Evolutionary conservation across 306 rosid species (phyloP), one percentile per base, ranked within the genome.

Genomic region (Castanospermum australe): DNA sequence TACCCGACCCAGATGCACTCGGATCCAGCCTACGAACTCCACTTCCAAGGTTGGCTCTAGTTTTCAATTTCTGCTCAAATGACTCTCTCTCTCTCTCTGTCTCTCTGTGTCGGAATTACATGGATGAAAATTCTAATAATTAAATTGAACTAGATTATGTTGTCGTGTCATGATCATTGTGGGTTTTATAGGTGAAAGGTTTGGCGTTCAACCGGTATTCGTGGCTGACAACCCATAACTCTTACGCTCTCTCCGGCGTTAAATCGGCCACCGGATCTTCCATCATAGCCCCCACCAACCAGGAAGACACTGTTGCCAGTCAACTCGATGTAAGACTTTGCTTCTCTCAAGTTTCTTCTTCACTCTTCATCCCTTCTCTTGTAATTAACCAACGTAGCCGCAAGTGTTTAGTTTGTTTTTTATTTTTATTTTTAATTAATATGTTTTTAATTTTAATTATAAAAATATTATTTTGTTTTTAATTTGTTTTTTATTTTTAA

Each of bases 201-300:
- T 81, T 92, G 67, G 82, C 93, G 2, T 92, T 87, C 65, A 92
- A 92, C 36, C 77, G 45, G 13, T 92, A 92, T 71, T 81, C 97
- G 21, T 92, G 97, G 97, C 65, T 92, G 22, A 92, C 95, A 38
- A 90, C 90, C 7, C 97, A 92, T 89, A 92, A 92, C 72, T 89
- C 97, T 12, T 92, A 5, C 41, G 90, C 97, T 67, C 82, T 61
- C 45, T 44, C 65, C 8, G 90, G 87, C 3, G 78, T 39, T 0
- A 79, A 79, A 41, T 89, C 97, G 0, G 79, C 84, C 10, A 81
- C 90, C 0, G 95, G 97, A 24, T 81, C 89, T 21, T 0, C 18
- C 0, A n/a, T 90, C 11, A 0, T 90, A 51, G 4, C 93, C 60
- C 50, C 87, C 14, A 84, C 88, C 73, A 87, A 88, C 14, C 97